Evolutionary conservation across 1,139 yeast genomes (phyloP), one percentile per base, ranked within the genome.

Genomic region (Candida tunisiensis): DNA sequence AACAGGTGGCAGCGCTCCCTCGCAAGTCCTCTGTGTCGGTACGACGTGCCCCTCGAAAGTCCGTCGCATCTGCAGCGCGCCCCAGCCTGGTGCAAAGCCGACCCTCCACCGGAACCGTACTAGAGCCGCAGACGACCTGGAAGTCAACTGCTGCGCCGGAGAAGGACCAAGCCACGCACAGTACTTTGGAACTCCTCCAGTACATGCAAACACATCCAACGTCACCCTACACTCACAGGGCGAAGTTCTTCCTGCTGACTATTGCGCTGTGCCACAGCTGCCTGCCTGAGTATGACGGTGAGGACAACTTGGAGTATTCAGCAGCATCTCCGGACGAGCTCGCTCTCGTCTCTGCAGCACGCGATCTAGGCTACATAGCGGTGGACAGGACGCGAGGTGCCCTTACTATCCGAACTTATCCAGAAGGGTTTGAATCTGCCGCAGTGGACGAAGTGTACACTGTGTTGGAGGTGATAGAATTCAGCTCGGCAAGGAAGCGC

Each of bases 261-360:
- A 55, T 91, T 30, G 92, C 98, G 0, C 55, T 88, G 28, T 88
- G 98, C 44, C 93, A 85, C 43, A 67, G 91, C 0, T 88, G 96
- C 47, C 55, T 82, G 25, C 96, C 98, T 1, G 72, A 73, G 39
- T 39, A 49, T 4, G 55, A 47, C 4, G 54, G 51, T 1, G 55
- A 49, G 3, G 52, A 47, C 29, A 39, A 41, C 24, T 65, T 83
- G 13, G 69, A 67, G 26, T 91, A 85, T 42, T 95, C 83, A 46
- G 82, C 96, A 0, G 73, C 96, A 0, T 85, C 96, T 0, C 98
- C 98, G 0, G 98, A 88, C 55, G 99, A 88, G 47, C 53, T 85
- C 29, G 98, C 99, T 0, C 58, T 88, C 23, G 88, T 88, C 2
- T 71, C 77, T 31, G 98, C 96, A 1, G 98, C 98, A 0, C 62